Evolutionary conservation across 371 early-diverging fungal genomes (phyloP).

Genomic region (Nematocida sp.): DNA sequence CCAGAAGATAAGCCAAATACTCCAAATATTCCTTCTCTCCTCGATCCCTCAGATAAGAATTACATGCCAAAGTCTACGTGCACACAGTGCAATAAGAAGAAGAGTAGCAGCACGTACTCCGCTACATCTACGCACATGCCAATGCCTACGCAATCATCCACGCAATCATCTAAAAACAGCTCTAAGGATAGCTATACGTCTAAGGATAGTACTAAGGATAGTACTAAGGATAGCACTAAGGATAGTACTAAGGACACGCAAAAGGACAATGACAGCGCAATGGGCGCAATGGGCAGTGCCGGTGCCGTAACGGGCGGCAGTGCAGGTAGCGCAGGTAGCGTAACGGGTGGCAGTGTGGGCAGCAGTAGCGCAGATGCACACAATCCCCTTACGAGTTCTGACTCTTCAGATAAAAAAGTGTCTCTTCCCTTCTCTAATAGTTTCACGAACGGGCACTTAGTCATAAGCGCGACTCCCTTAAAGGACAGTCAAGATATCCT

Average conservation of each 20-base stretch:
- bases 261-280: background rate
- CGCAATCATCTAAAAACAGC: no score
- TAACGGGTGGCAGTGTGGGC: background rate
- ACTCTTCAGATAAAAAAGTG: no score
- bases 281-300: background rate
- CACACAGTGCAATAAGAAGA: no score
- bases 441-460: slow-evolving; percentile 47
- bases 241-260: background rate
- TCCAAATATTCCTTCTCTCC: background rate
- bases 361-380: background rate
- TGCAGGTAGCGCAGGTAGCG: background rate
- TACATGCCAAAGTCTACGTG: no score
- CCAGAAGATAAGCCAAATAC: background rate
- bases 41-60: background rate
- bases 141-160: background rate
- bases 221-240: background rate
- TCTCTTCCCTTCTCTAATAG: slow-evolving; percentile 31
- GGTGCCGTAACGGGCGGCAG: background rate
- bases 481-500: slow-evolving; percentile 10
- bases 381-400: background rate
- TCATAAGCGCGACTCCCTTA: slow-evolving; percentile 40
- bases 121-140: background rate
- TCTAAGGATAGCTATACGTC: no score
- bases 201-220: no score
- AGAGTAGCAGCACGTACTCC: background rate